phyloP scores from a whole-genome alignment of 2,329 filamentous ascomycete genomes.

The Fusarium aywerte region DNA sequence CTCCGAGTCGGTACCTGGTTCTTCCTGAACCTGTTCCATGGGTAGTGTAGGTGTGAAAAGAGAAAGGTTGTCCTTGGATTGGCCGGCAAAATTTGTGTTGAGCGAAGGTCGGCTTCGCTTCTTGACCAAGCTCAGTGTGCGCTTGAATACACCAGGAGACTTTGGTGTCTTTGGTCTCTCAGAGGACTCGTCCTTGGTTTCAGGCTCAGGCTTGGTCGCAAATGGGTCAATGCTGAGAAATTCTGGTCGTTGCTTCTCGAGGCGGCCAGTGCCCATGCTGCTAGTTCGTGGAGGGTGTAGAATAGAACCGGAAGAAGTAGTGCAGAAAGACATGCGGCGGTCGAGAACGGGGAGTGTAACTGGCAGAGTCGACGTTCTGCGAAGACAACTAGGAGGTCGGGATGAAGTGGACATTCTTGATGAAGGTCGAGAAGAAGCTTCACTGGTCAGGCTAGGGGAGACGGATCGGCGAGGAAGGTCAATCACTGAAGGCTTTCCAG shows the following conservation, averaged over 20 bases:
- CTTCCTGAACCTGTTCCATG: constrained; percentile 52
- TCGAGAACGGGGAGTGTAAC: constrained; percentile 50
- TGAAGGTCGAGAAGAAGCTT: constrained; percentile 44
- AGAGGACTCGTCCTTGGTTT: constrained; percentile 46
- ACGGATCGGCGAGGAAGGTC: constrained; percentile 60
- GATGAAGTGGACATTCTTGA: constrained; percentile 33
- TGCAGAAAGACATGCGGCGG: constrained; percentile 50
- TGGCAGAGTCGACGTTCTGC: constrained; percentile 50
- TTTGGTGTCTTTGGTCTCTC: constrained; percentile 53
- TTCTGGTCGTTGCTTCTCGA: constrained; percentile 54
- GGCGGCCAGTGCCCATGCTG: constrained; percentile 54
- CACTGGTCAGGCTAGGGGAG: constrained; percentile 53
- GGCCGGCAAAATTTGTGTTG: constrained; percentile 50
- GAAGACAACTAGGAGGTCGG: constrained; percentile 42
- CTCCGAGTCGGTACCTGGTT: constrained; percentile 41
- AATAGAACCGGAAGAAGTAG: constrained; percentile 49
- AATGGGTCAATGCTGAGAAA: constrained; percentile 68
- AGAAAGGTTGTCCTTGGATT: constrained; percentile 50
- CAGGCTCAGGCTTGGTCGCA: constrained; percentile 52
- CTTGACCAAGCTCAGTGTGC: constrained; percentile 64
- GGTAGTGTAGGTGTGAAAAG: constrained; percentile 42
- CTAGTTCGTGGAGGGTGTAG: constrained; percentile 57
- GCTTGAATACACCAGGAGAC: constrained; percentile 60
- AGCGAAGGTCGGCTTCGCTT: constrained; percentile 66
- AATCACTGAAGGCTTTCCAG: constrained; percentile 69